Evolutionary conservation across 805 yeast species (phyloP).

Genomic region (Ogataea kodamae): DNA sequence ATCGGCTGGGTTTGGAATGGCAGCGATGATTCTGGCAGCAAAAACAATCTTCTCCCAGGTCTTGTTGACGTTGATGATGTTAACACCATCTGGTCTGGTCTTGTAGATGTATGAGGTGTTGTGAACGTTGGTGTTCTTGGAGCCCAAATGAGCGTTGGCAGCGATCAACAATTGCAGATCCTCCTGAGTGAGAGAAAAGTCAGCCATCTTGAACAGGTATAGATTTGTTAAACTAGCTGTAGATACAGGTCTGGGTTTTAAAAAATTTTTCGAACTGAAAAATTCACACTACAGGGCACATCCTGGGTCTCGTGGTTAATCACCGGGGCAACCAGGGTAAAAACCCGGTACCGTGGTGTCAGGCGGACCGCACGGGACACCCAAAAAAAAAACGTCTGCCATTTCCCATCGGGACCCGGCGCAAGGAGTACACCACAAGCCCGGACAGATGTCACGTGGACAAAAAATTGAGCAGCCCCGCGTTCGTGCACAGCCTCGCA

Average conservation of each 20-base stretch:
- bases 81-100: constrained; percentile 99
- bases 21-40: constrained; percentile 99
- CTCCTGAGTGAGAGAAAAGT: constrained; percentile 68
- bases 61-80: constrained; percentile 96
- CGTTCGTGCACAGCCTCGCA: no score
- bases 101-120: constrained; percentile 95
- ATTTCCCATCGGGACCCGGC: no score
- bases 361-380: no score
- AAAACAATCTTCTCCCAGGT: constrained; percentile 99
- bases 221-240: constrained; percentile 10
- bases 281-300: constrained; percentile 13
- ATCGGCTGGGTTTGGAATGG: constrained; percentile 97
- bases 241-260: constrained; percentile 15
- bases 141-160: constrained; percentile 99
- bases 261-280: constrained; percentile 17
- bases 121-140: constrained; percentile 99
- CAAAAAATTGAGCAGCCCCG: no score
- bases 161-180: constrained; percentile 99
- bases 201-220: constrained; percentile 32
- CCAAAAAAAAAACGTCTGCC: no score
- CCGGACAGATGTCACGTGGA: no score
- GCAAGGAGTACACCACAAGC: no score
- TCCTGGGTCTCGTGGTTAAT: no score
- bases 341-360: no score
- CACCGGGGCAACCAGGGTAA: no score